Evolutionary conservation across 148 eudicot genomes (phyloP), one percentile per base, ranked within the genome.

Genomic region (Cornus suecica): DNA sequence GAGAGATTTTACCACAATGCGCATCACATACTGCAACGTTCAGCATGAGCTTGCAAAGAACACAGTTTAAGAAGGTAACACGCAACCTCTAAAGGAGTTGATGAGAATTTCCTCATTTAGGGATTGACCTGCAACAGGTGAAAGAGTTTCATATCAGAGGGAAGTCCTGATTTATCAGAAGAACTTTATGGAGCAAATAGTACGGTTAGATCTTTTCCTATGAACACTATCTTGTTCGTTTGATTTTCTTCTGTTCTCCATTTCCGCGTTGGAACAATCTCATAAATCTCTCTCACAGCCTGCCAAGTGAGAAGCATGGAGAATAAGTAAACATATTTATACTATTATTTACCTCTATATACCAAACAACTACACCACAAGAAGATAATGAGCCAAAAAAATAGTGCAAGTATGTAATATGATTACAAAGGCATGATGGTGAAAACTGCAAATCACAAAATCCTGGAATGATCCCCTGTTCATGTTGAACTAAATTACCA

Each of bases 241-340:
- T 66, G 88, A 75, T 23, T 80, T 78, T 92, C 97, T 74, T 79
- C 88, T 15, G 76, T 74, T 77, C 83, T 86, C 98, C 98, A 94
- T 69, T 80, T 82, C 25, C 94, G 98, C 41, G 93, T 74, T 76
- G 98, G 98, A 83, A 88, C 88, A 10, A 94, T 84, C 86, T 94
- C 98, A 70, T 94, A 94, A 56, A 94, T 90, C 81, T 94, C 98
- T 85, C 94, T 84, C 78, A 94, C 98, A 72, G 93, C 98, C 98
- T 94, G 85, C 71, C 27, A 76, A 5, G 48, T 48, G 14, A 41
- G 24, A 68, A 45, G 26, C 64, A 28, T 23, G 15, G 42, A 51
- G 29, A 24, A 54, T 65, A 45, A 4, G 10, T 51, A 28, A 29
- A 51, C 69, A 48, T 26, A 10, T 73, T 37, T 1, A 26, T 27